Conservation (phyloP, 108 stramenopile genomes). For the Fistulifera solaris region DNA sequence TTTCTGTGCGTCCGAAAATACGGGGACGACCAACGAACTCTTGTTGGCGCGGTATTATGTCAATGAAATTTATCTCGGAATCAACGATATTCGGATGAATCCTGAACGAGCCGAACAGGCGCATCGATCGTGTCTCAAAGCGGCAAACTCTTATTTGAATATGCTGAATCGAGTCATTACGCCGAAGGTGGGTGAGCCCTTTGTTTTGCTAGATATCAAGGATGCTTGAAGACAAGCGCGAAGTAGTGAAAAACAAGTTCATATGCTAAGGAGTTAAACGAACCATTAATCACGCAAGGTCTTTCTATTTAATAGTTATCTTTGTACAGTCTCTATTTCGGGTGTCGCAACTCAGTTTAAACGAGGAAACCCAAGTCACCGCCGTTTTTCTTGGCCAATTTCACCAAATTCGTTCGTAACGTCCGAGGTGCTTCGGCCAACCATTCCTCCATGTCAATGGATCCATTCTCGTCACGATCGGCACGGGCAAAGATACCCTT, state of each 20-base stretch:
- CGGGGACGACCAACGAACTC: slow-evolving; percentile 69
- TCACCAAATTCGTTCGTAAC: slow-evolving; percentile 63
- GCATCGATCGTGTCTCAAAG: slow-evolving; percentile 27
- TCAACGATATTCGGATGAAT: slow-evolving; percentile 49
- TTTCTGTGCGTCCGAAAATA: slow-evolving; percentile 69
- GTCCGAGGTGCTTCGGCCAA: slow-evolving; percentile 62
- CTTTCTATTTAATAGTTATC: too few relatives aligned
- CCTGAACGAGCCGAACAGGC: slow-evolving; percentile 24
- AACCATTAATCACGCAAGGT: too few relatives aligned
- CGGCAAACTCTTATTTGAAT: slow-evolving; percentile 56
- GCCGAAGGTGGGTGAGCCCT: slow-evolving; percentile 63
- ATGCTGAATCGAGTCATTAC: slow-evolving; percentile 67
- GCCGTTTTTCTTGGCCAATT: slow-evolving; percentile 83
- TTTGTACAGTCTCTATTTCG: too few relatives aligned
- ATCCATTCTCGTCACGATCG: slow-evolving; percentile 52
- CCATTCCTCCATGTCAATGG: slow-evolving; percentile 64
- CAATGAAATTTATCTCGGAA: slow-evolving; percentile 57
- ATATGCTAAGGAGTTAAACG: too few relatives aligned
- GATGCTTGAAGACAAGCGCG: too few relatives aligned
- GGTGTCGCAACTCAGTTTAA: too few relatives aligned
- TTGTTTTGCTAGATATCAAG: slow-evolving; percentile 17
- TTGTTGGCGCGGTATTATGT: slow-evolving; percentile 75
- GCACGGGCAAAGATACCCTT: slow-evolving; percentile 62
- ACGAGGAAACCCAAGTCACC: slow-evolving; percentile 75
- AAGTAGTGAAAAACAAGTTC: too few relatives aligned